phyloP scores from a whole-genome alignment of 768 basidiomycete genomes.

The Mycena vitilis region DNA sequence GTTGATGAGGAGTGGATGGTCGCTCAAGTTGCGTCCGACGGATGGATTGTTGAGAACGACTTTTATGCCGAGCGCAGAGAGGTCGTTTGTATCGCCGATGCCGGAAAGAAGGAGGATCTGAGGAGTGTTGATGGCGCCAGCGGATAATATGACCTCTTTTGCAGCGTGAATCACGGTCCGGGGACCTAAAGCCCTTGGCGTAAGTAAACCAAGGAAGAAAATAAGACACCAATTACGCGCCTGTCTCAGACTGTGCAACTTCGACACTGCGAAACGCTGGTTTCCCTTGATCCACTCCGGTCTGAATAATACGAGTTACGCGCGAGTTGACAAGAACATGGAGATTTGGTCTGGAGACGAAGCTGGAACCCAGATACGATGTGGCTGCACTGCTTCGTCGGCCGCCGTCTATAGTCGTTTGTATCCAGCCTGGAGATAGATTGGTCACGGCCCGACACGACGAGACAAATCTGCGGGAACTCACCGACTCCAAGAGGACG shows the following conservation, averaged over 20 bases:
- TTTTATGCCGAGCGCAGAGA: constrained; percentile 32
- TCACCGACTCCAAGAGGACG: constrained; percentile 48
- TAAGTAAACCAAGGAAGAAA: background rate
- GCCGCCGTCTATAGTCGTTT: constrained; percentile 39
- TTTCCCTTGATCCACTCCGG: constrained; percentile 1
- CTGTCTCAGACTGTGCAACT: constrained; percentile 15
- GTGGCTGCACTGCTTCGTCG: constrained; percentile 42
- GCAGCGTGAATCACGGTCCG: constrained; percentile 30
- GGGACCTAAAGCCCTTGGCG: constrained; percentile 3
- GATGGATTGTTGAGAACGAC: constrained; percentile 36
- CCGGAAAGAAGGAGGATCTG: constrained; percentile 40
- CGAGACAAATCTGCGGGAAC: background rate
- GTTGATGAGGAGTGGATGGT: constrained; percentile 32
- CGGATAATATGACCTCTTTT: constrained; percentile 46
- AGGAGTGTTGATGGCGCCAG: constrained; percentile 43
- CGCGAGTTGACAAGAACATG: constrained; percentile 40
- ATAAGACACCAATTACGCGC: background rate
- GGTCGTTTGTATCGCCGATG: constrained; percentile 33
- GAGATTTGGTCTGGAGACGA: constrained; percentile 40
- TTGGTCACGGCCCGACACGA: background rate
- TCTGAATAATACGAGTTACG: constrained; percentile 36
- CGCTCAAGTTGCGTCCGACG: constrained; percentile 38
- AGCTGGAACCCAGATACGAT: constrained; percentile 41
- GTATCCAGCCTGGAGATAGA: constrained; percentile 36
- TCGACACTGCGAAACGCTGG: constrained; percentile 22